phyloP scores from a whole-genome alignment of 257 asterid species.

The Nicotiana tabacum region DNA sequence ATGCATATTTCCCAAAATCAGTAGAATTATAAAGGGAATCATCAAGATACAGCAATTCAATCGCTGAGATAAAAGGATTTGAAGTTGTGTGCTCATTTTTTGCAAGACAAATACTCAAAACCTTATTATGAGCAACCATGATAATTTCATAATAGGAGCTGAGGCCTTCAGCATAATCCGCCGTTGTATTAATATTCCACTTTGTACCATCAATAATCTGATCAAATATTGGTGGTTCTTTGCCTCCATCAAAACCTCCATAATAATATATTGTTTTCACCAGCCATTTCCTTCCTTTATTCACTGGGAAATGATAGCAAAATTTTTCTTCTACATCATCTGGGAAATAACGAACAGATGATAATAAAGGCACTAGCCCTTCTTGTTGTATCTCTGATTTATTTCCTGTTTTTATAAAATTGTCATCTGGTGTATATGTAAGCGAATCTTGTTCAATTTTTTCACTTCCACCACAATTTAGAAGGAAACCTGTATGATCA shows the following conservation, averaged over 20 bases:
- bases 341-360: constrained; percentile 61
- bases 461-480: constrained; percentile 58
- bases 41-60: constrained; percentile 52
- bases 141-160: constrained; percentile 69
- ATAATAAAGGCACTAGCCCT: constrained; percentile 39
- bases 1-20: constrained; percentile 38
- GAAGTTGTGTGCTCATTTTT: constrained; percentile 54
- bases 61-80: constrained; percentile 69
- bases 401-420: constrained; percentile 49
- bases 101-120: constrained; percentile 62
- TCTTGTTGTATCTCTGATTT: constrained; percentile 38
- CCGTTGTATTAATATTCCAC: constrained; percentile 81
- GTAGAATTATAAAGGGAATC: constrained; percentile 64
- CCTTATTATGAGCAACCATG: constrained; percentile 48
- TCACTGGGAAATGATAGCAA: constrained; percentile 62
- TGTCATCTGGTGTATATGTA: constrained; percentile 45
- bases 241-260: constrained; percentile 85
- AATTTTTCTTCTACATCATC: constrained; percentile 37
- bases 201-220: constrained; percentile 81
- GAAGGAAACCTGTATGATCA: constrained; percentile 39
- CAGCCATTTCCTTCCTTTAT: constrained; percentile 45
- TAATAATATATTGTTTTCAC: constrained; percentile 61
- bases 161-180: constrained; percentile 51
- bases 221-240: constrained; percentile 75
- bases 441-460: constrained; percentile 39